Conservation (phyloP, 176 grass and related monocot genomes). For the Avena atlantica region DNA sequence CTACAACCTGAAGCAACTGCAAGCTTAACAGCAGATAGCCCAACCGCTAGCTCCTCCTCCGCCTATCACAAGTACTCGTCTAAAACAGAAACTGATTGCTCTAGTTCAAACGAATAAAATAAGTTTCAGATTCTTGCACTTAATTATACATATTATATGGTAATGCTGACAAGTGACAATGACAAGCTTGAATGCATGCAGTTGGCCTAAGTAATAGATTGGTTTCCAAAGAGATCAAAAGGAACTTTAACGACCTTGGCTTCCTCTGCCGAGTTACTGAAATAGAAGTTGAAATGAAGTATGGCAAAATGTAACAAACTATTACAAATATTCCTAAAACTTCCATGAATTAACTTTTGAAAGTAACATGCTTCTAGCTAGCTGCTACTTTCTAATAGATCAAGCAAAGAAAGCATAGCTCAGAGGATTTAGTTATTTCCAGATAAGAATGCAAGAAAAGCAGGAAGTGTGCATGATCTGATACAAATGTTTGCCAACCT, state of each 20-base stretch:
- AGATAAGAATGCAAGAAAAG: too few relatives aligned
- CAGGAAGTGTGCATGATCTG: too few relatives aligned
- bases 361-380: background rate
- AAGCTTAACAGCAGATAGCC: too few relatives aligned
- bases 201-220: constrained; percentile 2
- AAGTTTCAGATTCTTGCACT: too few relatives aligned
- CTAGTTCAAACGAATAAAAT: too few relatives aligned
- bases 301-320: background rate
- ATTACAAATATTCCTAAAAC: background rate
- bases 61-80: too few relatives aligned
- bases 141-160: background rate
- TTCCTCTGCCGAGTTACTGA: background rate
- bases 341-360: constrained; percentile 11
- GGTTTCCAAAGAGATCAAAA: constrained; percentile 1
- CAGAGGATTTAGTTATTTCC: too few relatives aligned
- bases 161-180: background rate
- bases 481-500: background rate
- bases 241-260: background rate
- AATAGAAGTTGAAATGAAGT: constrained; percentile 5
- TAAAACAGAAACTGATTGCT: too few relatives aligned
- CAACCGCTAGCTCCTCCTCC: too few relatives aligned
- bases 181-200: background rate
- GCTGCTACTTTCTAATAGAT: background rate
- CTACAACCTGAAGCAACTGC: too few relatives aligned
- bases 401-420: too few relatives aligned